Conservation (phyloP, 352 stramenopile genomes). For the Phytophthora pisi region DNA sequence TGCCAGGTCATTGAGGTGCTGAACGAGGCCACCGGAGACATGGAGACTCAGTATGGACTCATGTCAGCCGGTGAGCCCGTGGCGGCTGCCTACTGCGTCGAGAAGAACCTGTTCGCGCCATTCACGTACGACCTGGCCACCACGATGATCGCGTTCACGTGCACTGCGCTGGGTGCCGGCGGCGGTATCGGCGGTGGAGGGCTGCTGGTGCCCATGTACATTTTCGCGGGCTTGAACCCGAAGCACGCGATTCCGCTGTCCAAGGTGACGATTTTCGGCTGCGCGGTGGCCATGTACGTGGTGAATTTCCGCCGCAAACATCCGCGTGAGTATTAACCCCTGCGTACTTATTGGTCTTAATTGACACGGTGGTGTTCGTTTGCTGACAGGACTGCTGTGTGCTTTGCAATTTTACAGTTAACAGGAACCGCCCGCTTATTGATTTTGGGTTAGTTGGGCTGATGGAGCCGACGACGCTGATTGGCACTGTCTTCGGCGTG, state of each 20-base stretch:
- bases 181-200: constrained; percentile 93
- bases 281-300: constrained; percentile 93
- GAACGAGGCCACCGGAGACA: constrained; percentile 37
- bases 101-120: constrained; percentile 78
- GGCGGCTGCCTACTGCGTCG: constrained; percentile 65
- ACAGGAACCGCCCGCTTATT: constrained; percentile 92
- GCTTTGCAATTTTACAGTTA: constrained; percentile 28
- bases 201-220: constrained; percentile 97
- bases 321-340: constrained; percentile 60
- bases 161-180: constrained; percentile 87
- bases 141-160: constrained; percentile 70
- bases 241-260: constrained; percentile 97
- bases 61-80: constrained; percentile 38
- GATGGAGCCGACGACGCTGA: constrained; percentile 94
- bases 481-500: constrained; percentile 75
- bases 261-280: constrained; percentile 97
- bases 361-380: not conserved
- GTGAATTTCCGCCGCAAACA: constrained; percentile 94
- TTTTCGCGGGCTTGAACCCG: constrained; percentile 88
- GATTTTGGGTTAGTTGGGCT: constrained; percentile 97
- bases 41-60: constrained; percentile 32
- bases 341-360: not conserved
- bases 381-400: not conserved
- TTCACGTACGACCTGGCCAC: constrained; percentile 72
- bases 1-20: constrained; percentile 48